Evolutionary conservation across 2,329 filamentous ascomycete species (phyloP).

Genomic region (Colletotrichum tamarilloi): DNA sequence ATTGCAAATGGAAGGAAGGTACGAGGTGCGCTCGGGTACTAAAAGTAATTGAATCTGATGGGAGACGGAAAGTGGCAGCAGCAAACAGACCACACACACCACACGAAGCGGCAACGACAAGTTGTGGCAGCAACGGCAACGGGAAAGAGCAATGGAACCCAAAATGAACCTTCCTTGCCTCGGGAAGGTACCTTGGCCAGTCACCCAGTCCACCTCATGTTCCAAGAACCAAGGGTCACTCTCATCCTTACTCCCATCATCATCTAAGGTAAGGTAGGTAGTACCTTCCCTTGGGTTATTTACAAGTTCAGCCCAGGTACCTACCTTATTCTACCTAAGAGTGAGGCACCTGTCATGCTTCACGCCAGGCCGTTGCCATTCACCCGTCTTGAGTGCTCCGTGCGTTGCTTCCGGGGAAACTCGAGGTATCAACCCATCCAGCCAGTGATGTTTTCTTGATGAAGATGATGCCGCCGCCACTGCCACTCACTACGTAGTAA

Average conservation of each 20-base stretch:
- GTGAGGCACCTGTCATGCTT: neutral
- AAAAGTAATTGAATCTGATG: slow-evolving; percentile 12
- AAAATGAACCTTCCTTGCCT: neutral
- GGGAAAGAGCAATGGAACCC: slow-evolving; percentile 9
- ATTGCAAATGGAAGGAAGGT: neutral
- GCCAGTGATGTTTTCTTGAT: neutral
- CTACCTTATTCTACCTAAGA: neutral
- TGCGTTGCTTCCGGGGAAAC: slow-evolving; percentile 22
- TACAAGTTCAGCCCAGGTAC: neutral
- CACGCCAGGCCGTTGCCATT: neutral
- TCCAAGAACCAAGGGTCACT: neutral
- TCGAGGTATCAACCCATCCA: slow-evolving; percentile 19
- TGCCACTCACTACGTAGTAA: neutral
- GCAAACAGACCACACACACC: slow-evolving; percentile 15
- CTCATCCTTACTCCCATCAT: neutral
- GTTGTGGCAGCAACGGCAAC: neutral
- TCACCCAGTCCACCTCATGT: neutral
- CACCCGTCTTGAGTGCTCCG: slow-evolving; percentile 3
- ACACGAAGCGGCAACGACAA: neutral
- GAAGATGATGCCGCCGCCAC: neutral
- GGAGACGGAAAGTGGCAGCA: slow-evolving; percentile 16
- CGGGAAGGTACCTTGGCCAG: neutral
- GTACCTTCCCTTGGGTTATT: neutral
- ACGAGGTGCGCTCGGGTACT: neutral
- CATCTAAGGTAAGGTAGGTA: neutral